Evolutionary conservation across 371 early-diverging fungal genomes (phyloP), one percentile per base, ranked within the genome.

Genomic region (Rhizopus delemar): DNA sequence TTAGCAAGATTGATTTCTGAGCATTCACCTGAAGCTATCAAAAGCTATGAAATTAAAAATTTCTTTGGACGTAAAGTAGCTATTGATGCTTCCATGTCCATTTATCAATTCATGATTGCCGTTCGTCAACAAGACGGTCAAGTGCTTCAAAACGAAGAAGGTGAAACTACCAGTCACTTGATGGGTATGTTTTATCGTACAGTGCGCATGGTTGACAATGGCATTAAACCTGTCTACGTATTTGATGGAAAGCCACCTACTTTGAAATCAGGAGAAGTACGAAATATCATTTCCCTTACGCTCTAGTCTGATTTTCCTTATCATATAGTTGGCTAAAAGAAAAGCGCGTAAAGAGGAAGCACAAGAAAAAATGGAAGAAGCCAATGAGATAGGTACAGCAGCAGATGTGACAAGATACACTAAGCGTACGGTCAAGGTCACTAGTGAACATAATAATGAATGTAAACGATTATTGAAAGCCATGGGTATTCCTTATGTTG

Each of bases 31-130:
- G 69, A 66, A 29, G 96, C 96, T 5, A 87, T 95, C 56, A 90
- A 84, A 62, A 85, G 85, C 35, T 85, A 91, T 53, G 90, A 94
- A 57, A 90, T 99, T 68, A 87, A 86, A 60, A 92, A 89, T 68
- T 98, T 91, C 62, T 92, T 96, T 74, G 96, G 98, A 0, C 91
- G 98, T 59, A 99, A 95, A 71, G 91, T 99, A 8, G 99, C 99
- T 28, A 95, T 98, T 60, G 99, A 99, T 74, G 99, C 97, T 9
- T 96, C 95, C 48, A 98, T 96, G 93, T 90, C 90, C 58, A 91
- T 99, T 50, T 99, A 99, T 75, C 99, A 99, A 85, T 99, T 99
- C 78, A 89, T 99, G 77, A 94, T 99, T 63, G 99, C 99, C 5
- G 98, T 99, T 35, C 83, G 99, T 49, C 86, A 86, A 60, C 78